Base-by-base conservation (phyloP, 306 rosid species). In the Rosa multiflora region DNA sequence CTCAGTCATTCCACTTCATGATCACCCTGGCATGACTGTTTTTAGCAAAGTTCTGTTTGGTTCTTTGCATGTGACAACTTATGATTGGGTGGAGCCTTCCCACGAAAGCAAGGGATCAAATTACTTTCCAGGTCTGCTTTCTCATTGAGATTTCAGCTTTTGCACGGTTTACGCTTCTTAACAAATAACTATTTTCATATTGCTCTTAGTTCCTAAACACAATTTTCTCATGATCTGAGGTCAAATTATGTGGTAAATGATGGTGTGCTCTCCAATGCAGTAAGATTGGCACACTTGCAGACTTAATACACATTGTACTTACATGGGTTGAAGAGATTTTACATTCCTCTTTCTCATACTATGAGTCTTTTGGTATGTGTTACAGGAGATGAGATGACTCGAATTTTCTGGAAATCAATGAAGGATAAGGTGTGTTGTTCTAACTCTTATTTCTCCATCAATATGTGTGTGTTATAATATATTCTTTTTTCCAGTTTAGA, bases 11-110 rank as follows among this genome's bases (percentile, higher is more conserved):
- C 97, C 97, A 53, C 98, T 95, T 23, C 99, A 95, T 68, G 99
- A 91, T 84, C 99, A 92, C 83, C 99, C 99, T n/a, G 89, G 87
- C 84, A 95, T 95, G 99, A 92, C 96, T 74, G 97, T 95, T 79
- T 91, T 90, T 77, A 95, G 97, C 90, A 95, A 95, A 90, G 79
- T 92, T 88, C 92, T 95, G 32, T 95, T 88, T 75, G 99, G 99
- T 75, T 94, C 97, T 83, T 82, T 94, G 89, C 97, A 91, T 78
- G 97, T 94, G 79, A 94, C 90, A 92, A 95, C 94, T 80, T 94
- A 94, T 83, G 97, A 94, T 73, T 94, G 99, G 99, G 92, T 94
- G 47, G 99, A 92, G 81, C 97, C 97, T 78, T 88, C 97, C 78
- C 76, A 64, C 76, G 87, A 88, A 86, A 89, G 78, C 88, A 91